Evolutionary conservation across 495 filamentous ascomycete species (phyloP), one percentile per base, ranked within the genome.

Genomic region (Aspergillus avenaceus): DNA sequence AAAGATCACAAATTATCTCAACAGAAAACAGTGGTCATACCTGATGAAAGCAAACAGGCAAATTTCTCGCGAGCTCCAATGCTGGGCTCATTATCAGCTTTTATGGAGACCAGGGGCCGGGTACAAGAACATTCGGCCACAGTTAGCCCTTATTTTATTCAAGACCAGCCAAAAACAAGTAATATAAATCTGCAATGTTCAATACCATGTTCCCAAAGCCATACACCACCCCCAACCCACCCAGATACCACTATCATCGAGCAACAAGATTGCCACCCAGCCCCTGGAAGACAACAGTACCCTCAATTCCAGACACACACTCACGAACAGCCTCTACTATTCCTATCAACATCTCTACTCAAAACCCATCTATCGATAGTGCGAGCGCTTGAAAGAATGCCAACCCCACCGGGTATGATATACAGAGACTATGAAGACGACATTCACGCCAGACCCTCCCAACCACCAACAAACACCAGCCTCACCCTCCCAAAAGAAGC

Each of bases 401-500:
- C 49, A 7, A 19, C 27, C n/a, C 21, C 41, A 0, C 52, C 55
- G 14, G 53, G 55, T 14, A 49, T 69, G 0, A 41, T 67, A 44
- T 72, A 69, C 44, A 44, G 65, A 42, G 66, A 70, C 37, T 63
- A 63, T 25, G 41, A 38, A 27, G 32, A 32, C 16, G 42, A 26
- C 25, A 12, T 13, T 14, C 4, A 18, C n/a, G 8, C 12, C 32
- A 31, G 12, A 14, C 11, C 21, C 26, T n/a, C 8, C 23, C 9
- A 38, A 13, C 11, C 28, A 32, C 26, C 18, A 49, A 13, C n/a
- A 40, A 13, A 19, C 8, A 32, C n/a, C 3, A 26, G 13, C 27
- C 13, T 19, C 11, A 37, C 28, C 24, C 45, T 36, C 29, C 41
- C 46, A 19, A 19, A 21, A 16, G 90, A 95, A 64, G 88, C 88